These are phyloP conservation scores for Paramecium caudatum DNA, from an alignment of 73 alveolate species.

Conservation along the genomic window DNA sequence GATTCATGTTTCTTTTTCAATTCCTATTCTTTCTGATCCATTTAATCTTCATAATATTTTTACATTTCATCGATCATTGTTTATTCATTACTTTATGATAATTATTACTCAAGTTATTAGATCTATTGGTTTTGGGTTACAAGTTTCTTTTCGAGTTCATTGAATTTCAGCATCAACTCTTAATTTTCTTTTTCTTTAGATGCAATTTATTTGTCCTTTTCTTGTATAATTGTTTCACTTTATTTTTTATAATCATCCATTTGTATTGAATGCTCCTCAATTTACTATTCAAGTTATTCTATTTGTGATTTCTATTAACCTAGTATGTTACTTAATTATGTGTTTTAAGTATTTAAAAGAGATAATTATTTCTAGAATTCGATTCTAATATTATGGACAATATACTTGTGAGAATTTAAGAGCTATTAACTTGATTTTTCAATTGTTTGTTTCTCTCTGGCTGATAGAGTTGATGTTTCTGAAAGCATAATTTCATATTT, in stretches of 20 bases:
- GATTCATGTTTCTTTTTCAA: not conserved
- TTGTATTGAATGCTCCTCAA: slow-evolving; percentile 1
- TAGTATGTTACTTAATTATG: not conserved
- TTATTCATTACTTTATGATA: not conserved
- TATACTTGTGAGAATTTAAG: slow-evolving; percentile 24
- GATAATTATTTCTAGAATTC: slow-evolving; percentile 24
- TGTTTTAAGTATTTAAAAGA: not conserved
- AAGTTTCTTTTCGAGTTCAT: slow-evolving; percentile 59
- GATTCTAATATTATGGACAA: not conserved
- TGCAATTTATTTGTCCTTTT: not conserved
- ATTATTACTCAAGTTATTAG: not conserved
- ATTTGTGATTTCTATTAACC: not conserved
- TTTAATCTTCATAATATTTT: slow-evolving; percentile 34
- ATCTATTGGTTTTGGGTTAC: not conserved
- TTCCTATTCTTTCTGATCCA: not conserved
- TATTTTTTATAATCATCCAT: not conserved
- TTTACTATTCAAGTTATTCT: slow-evolving; percentile 39
- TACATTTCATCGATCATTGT: not conserved
- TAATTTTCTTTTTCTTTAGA: not conserved
- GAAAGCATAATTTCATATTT: slow-evolving; percentile 19
- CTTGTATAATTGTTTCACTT: not conserved
- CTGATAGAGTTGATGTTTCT: not conserved
- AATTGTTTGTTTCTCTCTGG: slow-evolving; percentile 32
- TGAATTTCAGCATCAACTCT: slow-evolving; percentile 32
- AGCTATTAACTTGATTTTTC: not conserved